These are phyloP conservation scores for Lyophyllum shimeji DNA, from an alignment of 768 basidiomycete species.

Conservation along the genomic window DNA sequence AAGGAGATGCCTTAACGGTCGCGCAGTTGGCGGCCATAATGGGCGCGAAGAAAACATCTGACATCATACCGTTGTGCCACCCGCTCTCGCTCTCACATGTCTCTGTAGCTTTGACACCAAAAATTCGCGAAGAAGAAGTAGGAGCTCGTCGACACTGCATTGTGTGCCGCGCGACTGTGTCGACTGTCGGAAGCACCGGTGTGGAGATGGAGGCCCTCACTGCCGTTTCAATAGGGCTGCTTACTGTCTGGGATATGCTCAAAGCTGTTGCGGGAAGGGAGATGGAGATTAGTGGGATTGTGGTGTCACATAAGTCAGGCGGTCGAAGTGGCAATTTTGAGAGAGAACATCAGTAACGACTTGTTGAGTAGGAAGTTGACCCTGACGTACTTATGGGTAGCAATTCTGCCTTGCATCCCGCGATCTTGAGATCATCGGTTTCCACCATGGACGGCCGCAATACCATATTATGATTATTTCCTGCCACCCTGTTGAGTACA, in stretches of 20 bases:
- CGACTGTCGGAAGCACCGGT: constrained; percentile 79
- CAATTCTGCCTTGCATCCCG: too few relatives aligned
- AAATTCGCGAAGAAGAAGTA: constrained; percentile 21
- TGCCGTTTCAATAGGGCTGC: constrained; percentile 72
- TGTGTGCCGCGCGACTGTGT: constrained; percentile 64
- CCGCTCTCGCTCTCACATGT: constrained; percentile 74
- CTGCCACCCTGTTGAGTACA: neutral
- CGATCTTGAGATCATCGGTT: neutral
- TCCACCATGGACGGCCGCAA: too few relatives aligned
- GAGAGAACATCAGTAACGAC: constrained; percentile 11
- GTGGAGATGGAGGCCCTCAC: constrained; percentile 94
- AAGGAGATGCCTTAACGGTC: constrained; percentile 72
- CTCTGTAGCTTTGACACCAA: constrained; percentile 58
- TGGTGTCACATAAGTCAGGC: constrained; percentile 67
- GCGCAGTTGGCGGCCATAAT: constrained; percentile 87
- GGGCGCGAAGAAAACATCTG: constrained; percentile 81
- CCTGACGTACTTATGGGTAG: too few relatives aligned
- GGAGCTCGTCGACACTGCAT: constrained; percentile 43
- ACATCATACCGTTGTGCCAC: constrained; percentile 87
- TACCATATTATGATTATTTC: too few relatives aligned
- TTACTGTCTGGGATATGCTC: constrained; percentile 94
- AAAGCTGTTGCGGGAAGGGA: constrained; percentile 88
- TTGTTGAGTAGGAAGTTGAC: neutral
- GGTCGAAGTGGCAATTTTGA: constrained; percentile 74
- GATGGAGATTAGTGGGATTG: constrained; percentile 74